Evolutionary conservation across 1,284 basidiomycete species (phyloP).

Genomic region (Ustilago sp.): DNA sequence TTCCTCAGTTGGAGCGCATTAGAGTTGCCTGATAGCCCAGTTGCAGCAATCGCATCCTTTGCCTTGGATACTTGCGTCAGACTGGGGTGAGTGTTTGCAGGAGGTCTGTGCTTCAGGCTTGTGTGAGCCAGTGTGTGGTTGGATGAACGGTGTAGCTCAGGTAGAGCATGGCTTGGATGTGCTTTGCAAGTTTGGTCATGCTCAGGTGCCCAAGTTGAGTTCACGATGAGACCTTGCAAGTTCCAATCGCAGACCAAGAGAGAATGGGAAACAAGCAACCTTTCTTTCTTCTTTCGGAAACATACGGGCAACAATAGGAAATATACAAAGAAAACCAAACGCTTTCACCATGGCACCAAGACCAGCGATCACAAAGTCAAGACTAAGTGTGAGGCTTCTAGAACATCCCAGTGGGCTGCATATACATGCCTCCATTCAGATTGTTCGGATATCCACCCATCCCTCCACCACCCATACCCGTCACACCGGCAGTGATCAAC

Average conservation of each 20-base stretch:
- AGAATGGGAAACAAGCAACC: background rate
- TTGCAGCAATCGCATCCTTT: too few species aligned
- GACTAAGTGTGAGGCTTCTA: background rate
- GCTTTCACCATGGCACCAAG: background rate
- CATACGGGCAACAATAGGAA: background rate
- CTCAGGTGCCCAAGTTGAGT: too few species aligned
- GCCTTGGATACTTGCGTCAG: too few species aligned
- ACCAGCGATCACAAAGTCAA: background rate
- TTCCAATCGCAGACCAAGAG: background rate
- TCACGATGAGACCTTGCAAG: too few species aligned
- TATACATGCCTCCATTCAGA: slow-evolving; percentile 51
- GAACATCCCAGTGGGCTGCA: slow-evolving; percentile 49
- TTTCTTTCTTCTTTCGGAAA: slow-evolving; percentile 1
- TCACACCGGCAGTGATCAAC: slow-evolving; percentile 53
- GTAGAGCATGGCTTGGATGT: too few species aligned
- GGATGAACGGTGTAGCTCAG: too few species aligned
- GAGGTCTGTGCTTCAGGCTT: too few species aligned
- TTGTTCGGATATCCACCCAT: slow-evolving; percentile 37
- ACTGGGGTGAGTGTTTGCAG: too few species aligned
- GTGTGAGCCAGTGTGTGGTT: too few species aligned
- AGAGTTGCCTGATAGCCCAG: slow-evolving; percentile 15
- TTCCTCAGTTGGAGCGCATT: slow-evolving; percentile 33
- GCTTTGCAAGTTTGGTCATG: too few species aligned
- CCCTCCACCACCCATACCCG: slow-evolving; percentile 15
- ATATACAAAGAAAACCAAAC: background rate